Conservation (phyloP, 352 stramenopile genomes). For the Thraustochytrium sp. region DNA sequence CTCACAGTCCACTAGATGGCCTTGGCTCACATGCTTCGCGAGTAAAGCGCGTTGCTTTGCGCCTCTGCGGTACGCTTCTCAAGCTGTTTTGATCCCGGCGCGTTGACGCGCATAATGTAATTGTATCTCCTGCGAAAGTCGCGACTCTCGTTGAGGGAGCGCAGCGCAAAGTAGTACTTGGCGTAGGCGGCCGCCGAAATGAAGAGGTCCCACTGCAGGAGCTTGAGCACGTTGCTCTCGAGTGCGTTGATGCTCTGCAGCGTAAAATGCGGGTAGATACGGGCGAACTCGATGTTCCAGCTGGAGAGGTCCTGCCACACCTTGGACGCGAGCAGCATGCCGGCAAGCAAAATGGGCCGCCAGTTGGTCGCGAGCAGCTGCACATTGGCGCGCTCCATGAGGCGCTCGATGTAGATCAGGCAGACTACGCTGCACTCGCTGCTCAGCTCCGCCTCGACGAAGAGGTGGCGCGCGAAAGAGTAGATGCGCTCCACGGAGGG, state of each 20-base stretch:
- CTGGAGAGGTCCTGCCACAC: conserved; percentile 96
- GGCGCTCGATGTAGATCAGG: conserved; percentile 97
- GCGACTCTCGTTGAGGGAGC: conserved; percentile 79
- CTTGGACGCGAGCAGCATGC: conserved; percentile 94
- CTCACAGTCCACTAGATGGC: conserved; percentile 1
- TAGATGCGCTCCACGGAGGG: conserved; percentile 39
- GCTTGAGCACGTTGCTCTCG: conserved; percentile 89
- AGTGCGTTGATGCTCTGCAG: conserved; percentile 94
- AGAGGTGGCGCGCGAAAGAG: conserved; percentile 20
- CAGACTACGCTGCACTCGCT: conserved; percentile 96
- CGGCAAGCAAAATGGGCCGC: conserved; percentile 94
- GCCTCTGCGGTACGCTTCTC: conserved; percentile 18
- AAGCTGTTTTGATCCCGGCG: conserved; percentile 1
- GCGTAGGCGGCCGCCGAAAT: conserved; percentile 63
- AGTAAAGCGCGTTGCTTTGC: conserved; percentile 23
- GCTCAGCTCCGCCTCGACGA: conserved; percentile 56
- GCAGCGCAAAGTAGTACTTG: conserved; percentile 98
- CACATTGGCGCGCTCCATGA: conserved; percentile 94
- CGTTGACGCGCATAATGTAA: conserved; percentile 40
- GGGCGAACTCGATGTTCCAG: conserved; percentile 96
- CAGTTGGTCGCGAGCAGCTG: conserved; percentile 88
- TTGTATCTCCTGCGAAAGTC: conserved; percentile 78
- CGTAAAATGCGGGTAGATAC: conserved; percentile 95
- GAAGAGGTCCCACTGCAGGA: conserved; percentile 97
- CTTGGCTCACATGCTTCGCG: conserved; percentile 26